Base-by-base conservation (phyloP, 2,329 filamentous ascomycete genomes). In the Penicillium sp. region DNA sequence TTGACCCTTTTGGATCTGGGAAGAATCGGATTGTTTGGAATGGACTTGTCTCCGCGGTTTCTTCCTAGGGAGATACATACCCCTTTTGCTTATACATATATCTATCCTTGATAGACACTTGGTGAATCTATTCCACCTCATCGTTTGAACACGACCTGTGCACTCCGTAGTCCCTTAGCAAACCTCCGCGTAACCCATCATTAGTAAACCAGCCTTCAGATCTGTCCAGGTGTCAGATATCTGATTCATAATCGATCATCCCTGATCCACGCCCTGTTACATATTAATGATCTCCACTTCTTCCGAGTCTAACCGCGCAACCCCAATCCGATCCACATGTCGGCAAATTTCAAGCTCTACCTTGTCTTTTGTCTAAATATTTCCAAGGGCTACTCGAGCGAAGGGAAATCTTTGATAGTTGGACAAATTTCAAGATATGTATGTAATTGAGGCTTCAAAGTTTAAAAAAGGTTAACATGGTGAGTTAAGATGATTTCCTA, bases 51-150 rank as follows among this genome's bases (percentile, higher is more conserved):
- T 44, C 40, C 19, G 43, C 23, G 27, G n/a, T 29, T 33, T 54
- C 51, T 33, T 50, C 38, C 38, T 50, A 16, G 15, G 39, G 39
- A 50, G 23, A 55, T 51, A 38, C 39, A 51, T 51, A 55, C 46
- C 45, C 38, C n/a, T 29, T 21, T 50, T 41, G 21, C 47, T 54
- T 53, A 15, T 47, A 33, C 31, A 33, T 33, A 33, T 9, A 51
- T 21, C 4, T 33, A 34, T 40, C 19, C 36, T 44, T 38, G 15
- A 51, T 55, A 55, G 47, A 55, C 39, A 38, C 29, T 33, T 19
- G 46, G 39, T 50, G 23, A 50, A 51, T 55, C 0, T 15, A 55
- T 55, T 29, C 21, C 36, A 33, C 29, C 31, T 44, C 11, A 44
- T 16, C 10, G 15, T 25, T 51, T 51, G 19, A 49, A 47, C 23